These are phyloP conservation scores for Globisporangium emineosum DNA, from an alignment of 352 stramenopile species.

Conservation along the genomic window DNA sequence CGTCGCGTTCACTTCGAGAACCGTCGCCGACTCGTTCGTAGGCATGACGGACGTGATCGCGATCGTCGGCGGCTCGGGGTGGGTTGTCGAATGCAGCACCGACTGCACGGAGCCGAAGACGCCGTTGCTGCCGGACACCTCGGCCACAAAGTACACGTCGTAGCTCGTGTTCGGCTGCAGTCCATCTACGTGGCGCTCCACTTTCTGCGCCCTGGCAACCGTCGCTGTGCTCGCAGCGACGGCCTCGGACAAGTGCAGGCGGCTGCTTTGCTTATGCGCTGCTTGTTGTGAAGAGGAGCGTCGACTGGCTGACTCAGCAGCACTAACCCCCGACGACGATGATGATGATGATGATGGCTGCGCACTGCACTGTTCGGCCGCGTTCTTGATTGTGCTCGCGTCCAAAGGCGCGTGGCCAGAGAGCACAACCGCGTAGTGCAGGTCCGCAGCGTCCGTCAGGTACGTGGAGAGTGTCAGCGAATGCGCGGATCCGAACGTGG, in stretches of 20 bases:
- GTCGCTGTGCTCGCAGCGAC: slow-evolving; percentile 41
- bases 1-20: slow-evolving; percentile 29
- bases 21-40: slow-evolving; percentile 35
- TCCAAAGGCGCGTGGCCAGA: slow-evolving; percentile 35
- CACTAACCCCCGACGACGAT: no score
- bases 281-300: not conserved
- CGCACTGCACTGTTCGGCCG: slow-evolving; percentile 23
- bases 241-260: not conserved
- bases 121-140: slow-evolving; percentile 74
- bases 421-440: slow-evolving; percentile 66
- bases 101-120: slow-evolving; percentile 73
- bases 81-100: slow-evolving; percentile 50
- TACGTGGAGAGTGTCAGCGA: slow-evolving; percentile 69
- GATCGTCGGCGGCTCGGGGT: slow-evolving; percentile 46
- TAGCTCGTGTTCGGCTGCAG: slow-evolving; percentile 65
- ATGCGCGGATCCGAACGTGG: slow-evolving; percentile 36
- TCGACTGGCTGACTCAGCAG: not conserved
- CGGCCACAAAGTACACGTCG: slow-evolving; percentile 80
- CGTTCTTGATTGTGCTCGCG: slow-evolving; percentile 50
- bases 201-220: slow-evolving; percentile 43
- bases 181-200: slow-evolving; percentile 40
- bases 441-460: slow-evolving; percentile 62
- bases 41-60: slow-evolving; percentile 16
- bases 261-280: not conserved
- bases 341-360: not conserved